phyloP scores from a whole-genome alignment of 768 basidiomycete species.

The Russula compacta region DNA sequence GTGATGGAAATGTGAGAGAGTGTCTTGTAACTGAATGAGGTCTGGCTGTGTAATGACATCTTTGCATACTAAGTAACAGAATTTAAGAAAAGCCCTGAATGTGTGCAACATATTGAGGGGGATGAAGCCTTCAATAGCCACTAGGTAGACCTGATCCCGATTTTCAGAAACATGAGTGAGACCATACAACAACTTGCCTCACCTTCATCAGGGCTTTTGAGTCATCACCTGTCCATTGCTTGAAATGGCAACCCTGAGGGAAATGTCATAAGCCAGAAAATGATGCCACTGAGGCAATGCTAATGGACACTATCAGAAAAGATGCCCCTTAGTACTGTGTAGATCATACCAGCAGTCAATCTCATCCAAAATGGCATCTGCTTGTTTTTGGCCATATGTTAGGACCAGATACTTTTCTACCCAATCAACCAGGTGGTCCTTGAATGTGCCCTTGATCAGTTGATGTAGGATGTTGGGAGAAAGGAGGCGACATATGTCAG shows the following conservation, averaged over 20 bases:
- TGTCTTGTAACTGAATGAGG: no score
- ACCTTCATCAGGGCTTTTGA: conserved; percentile 5
- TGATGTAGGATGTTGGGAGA: no score
- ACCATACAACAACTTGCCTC: no score
- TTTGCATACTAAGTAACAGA: no score
- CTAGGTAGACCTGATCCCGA: background rate
- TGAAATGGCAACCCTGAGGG: background rate
- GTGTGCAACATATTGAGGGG: background rate
- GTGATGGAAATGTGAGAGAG: background rate
- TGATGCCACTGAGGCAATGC: background rate
- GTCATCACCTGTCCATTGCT: conserved; percentile 8
- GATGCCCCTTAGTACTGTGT: background rate
- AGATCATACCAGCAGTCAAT: background rate
- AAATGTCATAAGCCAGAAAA: background rate
- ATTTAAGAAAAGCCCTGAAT: no score
- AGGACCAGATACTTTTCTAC: background rate
- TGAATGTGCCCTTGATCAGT: no score
- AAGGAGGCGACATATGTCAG: no score
- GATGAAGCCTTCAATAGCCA: background rate
- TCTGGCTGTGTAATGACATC: no score
- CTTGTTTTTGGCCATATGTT: background rate
- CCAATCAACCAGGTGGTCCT: background rate
- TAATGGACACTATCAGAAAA: background rate
- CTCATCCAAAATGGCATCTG: background rate
- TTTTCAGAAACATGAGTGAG: no score